A percentile compares a stretch with the other conserved stretches of the same genome.
phyloP scores from a whole-genome alignment of 2,329 filamentous ascomycete genomes.

The Colletotrichum navitas region DNA sequence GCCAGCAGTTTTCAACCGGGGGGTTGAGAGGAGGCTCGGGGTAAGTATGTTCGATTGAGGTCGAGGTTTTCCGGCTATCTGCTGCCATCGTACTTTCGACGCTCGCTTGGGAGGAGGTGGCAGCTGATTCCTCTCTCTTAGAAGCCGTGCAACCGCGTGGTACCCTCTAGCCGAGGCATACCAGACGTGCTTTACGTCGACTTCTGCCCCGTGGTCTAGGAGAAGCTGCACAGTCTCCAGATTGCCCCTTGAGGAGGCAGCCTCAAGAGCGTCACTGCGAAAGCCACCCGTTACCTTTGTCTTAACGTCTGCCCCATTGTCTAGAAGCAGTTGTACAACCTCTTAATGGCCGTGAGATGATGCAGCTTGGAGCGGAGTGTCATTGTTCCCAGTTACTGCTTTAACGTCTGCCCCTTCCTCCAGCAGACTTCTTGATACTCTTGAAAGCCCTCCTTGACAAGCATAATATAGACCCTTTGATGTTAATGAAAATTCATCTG shows the following conservation, averaged over 20 bases:
- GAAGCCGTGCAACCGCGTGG: not conserved
- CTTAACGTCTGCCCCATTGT: not conserved
- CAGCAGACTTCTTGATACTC: not conserved
- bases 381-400: not conserved
- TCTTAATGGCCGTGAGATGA: not conserved
- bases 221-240: too few species aligned
- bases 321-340: too few species aligned
- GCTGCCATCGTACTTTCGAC: not conserved
- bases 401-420: not conserved
- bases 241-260: too few species aligned
- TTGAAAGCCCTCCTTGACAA: not conserved
- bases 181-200: accelerated
- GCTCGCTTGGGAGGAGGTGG: not conserved
- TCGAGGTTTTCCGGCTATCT: not conserved
- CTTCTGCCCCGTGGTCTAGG: not conserved
- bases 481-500: not conserved
- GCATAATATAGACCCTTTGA: too few species aligned
- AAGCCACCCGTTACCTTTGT: too few species aligned
- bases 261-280: too few species aligned
- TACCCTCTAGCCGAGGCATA: too few species aligned
- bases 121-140: not conserved
- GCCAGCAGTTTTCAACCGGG: not conserved
- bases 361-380: slow-evolving; percentile 14
- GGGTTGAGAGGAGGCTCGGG: too few species aligned
- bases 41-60: not conserved